Conservation (phyloP, 2,329 filamentous ascomycete species). For the Exophiala mesophila region DNA sequence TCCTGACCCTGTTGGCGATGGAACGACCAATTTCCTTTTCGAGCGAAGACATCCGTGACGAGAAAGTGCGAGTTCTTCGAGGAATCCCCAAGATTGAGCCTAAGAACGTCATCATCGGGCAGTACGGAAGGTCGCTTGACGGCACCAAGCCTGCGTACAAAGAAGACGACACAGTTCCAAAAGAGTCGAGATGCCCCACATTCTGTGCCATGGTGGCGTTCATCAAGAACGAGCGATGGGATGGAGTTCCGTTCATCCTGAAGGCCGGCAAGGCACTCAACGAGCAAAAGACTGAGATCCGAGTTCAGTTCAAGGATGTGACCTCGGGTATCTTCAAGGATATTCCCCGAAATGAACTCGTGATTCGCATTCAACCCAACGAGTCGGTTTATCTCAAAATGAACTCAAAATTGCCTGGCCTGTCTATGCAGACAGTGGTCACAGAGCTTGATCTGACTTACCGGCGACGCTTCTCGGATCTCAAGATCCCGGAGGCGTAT, state of each 20-base stretch:
- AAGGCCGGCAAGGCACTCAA: constrained; percentile 99
- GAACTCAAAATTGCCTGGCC: constrained; percentile 97
- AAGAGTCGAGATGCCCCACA: constrained; percentile 94
- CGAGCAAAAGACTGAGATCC: constrained; percentile 99
- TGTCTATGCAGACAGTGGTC: constrained; percentile 99
- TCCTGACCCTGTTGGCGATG: constrained; percentile 94
- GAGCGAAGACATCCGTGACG: constrained; percentile 94
- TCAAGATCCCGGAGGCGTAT: constrained; percentile 99
- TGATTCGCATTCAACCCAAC: constrained; percentile 98
- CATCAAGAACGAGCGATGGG: constrained; percentile 99
- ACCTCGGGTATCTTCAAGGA: constrained; percentile 99
- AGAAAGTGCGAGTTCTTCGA: constrained; percentile 92
- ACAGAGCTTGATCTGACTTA: constrained; percentile 98
- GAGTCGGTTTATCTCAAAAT: constrained; percentile 99
- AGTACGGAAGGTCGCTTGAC: constrained; percentile 94
- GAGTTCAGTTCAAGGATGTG: constrained; percentile 99
- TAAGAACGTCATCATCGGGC: constrained; percentile 99
- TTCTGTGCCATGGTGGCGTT: constrained; percentile 96
- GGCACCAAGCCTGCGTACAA: constrained; percentile 97
- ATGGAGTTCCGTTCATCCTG: constrained; percentile 97
- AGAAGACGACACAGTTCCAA: constrained; percentile 96
- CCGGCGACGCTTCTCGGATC: constrained; percentile 93
- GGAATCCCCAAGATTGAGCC: constrained; percentile 92
- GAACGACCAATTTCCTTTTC: constrained; percentile 98
- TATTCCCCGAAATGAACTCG: constrained; percentile 97